phyloP scores from a whole-genome alignment of 2,329 filamentous ascomycete genomes.

The Fusarium sp. region DNA sequence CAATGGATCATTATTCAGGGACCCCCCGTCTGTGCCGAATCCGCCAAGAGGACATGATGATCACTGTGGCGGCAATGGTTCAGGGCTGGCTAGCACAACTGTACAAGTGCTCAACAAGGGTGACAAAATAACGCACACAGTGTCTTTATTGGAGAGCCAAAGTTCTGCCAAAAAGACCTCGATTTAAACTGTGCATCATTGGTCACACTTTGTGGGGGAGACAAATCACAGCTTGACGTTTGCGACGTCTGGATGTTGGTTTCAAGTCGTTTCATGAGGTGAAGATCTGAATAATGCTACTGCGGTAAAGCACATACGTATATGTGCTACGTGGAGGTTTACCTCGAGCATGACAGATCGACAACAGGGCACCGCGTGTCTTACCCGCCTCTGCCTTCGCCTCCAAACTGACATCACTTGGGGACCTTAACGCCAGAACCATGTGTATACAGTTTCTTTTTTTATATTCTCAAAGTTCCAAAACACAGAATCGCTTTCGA shows the following conservation, averaged over 20 bases:
- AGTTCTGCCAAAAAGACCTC: neutral
- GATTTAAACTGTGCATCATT: slow-evolving; percentile 21
- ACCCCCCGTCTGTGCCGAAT: slow-evolving; percentile 22
- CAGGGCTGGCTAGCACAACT: slow-evolving; percentile 9
- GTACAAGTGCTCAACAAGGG: neutral
- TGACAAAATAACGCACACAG: slow-evolving; percentile 24
- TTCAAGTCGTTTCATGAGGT: slow-evolving; percentile 33
- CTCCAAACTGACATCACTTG: slow-evolving; percentile 31
- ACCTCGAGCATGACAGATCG: slow-evolving; percentile 23
- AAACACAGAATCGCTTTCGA: neutral
- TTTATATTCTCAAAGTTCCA: neutral
- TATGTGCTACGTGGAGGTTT: slow-evolving; percentile 7
- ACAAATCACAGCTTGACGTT: neutral
- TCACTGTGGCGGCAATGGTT: slow-evolving; percentile 29
- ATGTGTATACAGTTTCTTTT: slow-evolving; percentile 6
- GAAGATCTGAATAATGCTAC: neutral
- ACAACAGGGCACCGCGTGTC: slow-evolving; percentile 10
- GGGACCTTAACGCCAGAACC: neutral
- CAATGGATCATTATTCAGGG: slow-evolving; percentile 30
- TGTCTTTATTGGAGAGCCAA: neutral
- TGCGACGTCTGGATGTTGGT: slow-evolving; percentile 15
- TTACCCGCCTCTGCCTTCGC: neutral
- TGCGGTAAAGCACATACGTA: neutral
- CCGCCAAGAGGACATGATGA: slow-evolving; percentile 29
- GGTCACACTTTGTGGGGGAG: slow-evolving; percentile 18